Conservation (phyloP, 1,284 basidiomycete genomes). For the Boletus mariae region DNA sequence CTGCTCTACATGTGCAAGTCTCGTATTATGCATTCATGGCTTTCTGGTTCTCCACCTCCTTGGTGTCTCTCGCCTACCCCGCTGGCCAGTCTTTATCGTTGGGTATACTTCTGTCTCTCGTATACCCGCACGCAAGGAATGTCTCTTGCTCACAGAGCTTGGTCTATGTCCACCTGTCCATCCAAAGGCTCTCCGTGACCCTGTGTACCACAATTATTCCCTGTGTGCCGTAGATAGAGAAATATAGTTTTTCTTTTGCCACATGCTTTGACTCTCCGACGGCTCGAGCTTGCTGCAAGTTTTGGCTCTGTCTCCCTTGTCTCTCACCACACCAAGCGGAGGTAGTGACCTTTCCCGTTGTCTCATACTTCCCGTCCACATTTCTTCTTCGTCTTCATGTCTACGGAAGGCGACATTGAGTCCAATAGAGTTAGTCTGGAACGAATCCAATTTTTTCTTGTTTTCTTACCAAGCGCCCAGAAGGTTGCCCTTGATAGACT, state of each 20-base stretch:
- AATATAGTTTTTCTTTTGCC: conserved; percentile 43
- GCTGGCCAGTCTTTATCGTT: neutral
- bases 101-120: neutral
- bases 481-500: conserved; percentile 59
- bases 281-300: conserved; percentile 27
- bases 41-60: neutral
- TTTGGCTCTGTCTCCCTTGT: conserved; percentile 26
- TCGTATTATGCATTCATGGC: neutral
- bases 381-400: conserved; percentile 32
- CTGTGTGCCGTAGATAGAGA: conserved; percentile 34
- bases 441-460: conserved; percentile 15
- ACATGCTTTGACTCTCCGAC: conserved; percentile 63
- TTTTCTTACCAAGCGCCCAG: conserved; percentile 43
- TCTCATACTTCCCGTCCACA: conserved; percentile 12
- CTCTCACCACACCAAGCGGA: conserved; percentile 24
- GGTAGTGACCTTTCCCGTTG: conserved; percentile 11
- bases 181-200: conserved; percentile 1
- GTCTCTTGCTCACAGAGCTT: neutral
- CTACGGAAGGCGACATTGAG: conserved; percentile 37
- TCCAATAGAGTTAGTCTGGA: conserved; percentile 40
- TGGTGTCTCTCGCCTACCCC: neutral
- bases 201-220: conserved; percentile 21
- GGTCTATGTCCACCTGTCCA: neutral
- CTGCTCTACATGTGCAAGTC: neutral
- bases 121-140: neutral